Base-by-base conservation (phyloP, 805 yeast genomes). In the Wickerhamiella nectarea region DNA sequence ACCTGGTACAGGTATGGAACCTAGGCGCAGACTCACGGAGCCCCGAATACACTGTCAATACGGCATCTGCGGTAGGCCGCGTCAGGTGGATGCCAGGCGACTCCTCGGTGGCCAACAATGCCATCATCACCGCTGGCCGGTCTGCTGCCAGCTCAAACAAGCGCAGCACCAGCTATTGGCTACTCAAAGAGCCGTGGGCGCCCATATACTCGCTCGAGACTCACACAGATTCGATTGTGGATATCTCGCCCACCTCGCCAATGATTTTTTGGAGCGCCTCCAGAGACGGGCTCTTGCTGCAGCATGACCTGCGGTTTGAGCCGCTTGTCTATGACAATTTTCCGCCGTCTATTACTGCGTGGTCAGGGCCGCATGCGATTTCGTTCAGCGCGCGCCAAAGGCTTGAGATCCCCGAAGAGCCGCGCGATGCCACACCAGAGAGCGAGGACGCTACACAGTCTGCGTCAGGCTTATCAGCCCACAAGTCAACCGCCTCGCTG, bases 61-160 rank as follows among this genome's bases (percentile, higher is more conserved):
- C 93, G 0, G 77, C 91, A 7, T 80, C 80, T 12, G 82, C 95
- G 0, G 80, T 89, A 1, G 75, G 80, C 52, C 80, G 76, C 51
- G 86, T 79, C 0, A 60, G 78, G 22, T 85, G 94, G 87, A 63
- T 71, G 48, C 67, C 51, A 5, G 57, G 71, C 10, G 64, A 62
- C n/a, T 56, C 62, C 10, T 14, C 43, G 4, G 36, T 52, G 3
- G 36, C 45, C 19, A 43, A 36, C n/a, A 39, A 47, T 6, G 34
- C 44, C 11, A 21, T 54, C 17, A 47, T 49, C 15, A 47, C 54
- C 5, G 26, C 48, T 11, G 54, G 56, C 14, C 40, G 57, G 4
- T 36, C 45, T 3, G 46, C 46, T 6, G 41, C 36, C n/a, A n/a
- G 36, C 19, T 26, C 39, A 4, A 36, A 36, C 18, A 38, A 31